Evolutionary conservation across 1,284 basidiomycete genomes (phyloP).

Genomic region (Filobasidium uniguttulatum): DNA sequence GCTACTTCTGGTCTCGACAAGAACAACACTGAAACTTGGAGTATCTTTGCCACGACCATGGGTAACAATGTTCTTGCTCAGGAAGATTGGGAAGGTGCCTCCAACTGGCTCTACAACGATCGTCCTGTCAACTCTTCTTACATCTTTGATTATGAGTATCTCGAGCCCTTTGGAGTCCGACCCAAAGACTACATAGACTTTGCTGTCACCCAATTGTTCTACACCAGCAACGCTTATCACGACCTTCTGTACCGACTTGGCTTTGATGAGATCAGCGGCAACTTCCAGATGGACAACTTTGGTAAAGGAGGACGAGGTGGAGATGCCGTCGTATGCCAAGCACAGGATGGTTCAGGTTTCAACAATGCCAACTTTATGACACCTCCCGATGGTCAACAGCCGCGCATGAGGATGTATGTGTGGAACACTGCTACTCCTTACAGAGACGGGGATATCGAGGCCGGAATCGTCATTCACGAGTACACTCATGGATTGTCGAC

Average conservation of each 20-base stretch:
- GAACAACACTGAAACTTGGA: slow-evolving; percentile 26
- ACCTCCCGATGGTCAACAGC: slow-evolving; percentile 48
- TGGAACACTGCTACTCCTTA: slow-evolving; percentile 84
- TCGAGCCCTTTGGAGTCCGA: slow-evolving; percentile 37
- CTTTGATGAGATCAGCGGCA: slow-evolving; percentile 79
- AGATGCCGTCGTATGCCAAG: slow-evolving; percentile 86
- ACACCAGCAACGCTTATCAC: slow-evolving; percentile 66
- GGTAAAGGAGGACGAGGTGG: slow-evolving; percentile 70
- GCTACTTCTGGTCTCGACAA: slow-evolving; percentile 10
- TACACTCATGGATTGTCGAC: slow-evolving; percentile 75
- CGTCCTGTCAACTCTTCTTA: slow-evolving; percentile 53
- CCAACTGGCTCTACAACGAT: slow-evolving; percentile 59
- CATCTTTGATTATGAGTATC: slow-evolving; percentile 59
- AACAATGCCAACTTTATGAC: slow-evolving; percentile 61
- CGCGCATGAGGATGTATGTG: slow-evolving; percentile 90
- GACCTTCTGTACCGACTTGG: slow-evolving; percentile 51
- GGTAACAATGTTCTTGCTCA: slow-evolving; percentile 66
- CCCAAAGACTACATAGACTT: slow-evolving; percentile 65
- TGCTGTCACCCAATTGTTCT: slow-evolving; percentile 80
- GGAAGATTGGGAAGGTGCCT: slow-evolving; percentile 56
- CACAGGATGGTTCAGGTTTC: slow-evolving; percentile 83
- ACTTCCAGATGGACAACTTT: slow-evolving; percentile 97
- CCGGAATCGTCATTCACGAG: slow-evolving; percentile 86
- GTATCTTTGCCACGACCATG: slow-evolving; percentile 64
- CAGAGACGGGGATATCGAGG: slow-evolving; percentile 87